A percentile compares a stretch with the other conserved stretches of the same genome.
phyloP scores from a whole-genome alignment of 306 rosid species.

The Malus asiatica region DNA sequence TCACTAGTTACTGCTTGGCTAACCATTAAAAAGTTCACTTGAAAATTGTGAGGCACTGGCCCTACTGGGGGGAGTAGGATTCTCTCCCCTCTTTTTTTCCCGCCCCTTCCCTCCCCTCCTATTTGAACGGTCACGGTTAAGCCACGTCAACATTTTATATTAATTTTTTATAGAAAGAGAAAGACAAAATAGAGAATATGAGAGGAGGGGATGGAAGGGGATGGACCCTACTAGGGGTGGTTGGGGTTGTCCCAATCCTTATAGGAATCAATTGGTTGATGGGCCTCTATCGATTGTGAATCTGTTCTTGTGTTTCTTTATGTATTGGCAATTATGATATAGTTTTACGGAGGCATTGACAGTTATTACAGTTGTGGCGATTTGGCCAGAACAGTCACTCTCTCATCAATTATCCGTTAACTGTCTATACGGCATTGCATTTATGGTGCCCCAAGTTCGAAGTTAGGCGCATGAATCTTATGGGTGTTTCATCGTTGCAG shows the following conservation, averaged over 20 bases:
- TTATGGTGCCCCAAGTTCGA: not conserved
- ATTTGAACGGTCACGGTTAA: too few species aligned
- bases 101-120: too few species aligned
- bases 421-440: not conserved
- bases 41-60: not conserved
- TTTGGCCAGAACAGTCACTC: not conserved
- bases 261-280: not conserved
- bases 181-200: too few species aligned
- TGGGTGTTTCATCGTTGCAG: slow-evolving; percentile 46
- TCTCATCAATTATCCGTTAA: not conserved
- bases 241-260: not conserved
- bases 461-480: slow-evolving; percentile 7
- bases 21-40: not conserved
- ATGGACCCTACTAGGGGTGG: not conserved
- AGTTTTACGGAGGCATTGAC: not conserved
- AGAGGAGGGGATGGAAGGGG: too few species aligned
- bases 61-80: not conserved
- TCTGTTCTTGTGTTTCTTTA: not conserved
- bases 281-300: not conserved
- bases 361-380: not conserved
- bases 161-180: too few species aligned
- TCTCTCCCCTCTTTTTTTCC: too few species aligned
- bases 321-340: not conserved
- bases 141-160: too few species aligned
- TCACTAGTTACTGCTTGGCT: not conserved